Evolutionary conservation across 495 filamentous ascomycete species (phyloP).

Genomic region (Aspergillus bridgeri): DNA sequence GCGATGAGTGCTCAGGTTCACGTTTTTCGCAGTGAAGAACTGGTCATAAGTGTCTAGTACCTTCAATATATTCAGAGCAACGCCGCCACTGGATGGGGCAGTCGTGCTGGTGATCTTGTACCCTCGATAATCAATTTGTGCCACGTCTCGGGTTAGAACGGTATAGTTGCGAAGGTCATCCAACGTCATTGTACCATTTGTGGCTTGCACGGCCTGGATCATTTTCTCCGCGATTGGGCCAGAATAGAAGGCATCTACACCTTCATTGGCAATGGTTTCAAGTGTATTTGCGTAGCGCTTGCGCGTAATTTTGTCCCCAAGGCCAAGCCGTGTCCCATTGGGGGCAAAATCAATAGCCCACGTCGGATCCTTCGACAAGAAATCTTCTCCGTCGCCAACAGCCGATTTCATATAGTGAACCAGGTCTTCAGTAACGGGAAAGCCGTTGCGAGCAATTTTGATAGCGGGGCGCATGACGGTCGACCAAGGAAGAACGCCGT

Average conservation of each 20-base stretch:
- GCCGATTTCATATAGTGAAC: slow-evolving; percentile 62
- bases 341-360: slow-evolving; percentile 91
- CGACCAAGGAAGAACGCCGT: slow-evolving; percentile 69
- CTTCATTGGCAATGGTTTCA: slow-evolving; percentile 65
- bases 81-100: slow-evolving; percentile 70
- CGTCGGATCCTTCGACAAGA: slow-evolving; percentile 65
- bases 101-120: slow-evolving; percentile 64
- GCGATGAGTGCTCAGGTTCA: slow-evolving; percentile 70
- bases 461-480: slow-evolving; percentile 68
- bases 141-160: slow-evolving; percentile 55
- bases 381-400: slow-evolving; percentile 45
- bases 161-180: slow-evolving; percentile 70
- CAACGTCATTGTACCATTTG: slow-evolving; percentile 79
- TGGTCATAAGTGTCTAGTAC: slow-evolving; percentile 68
- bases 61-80: slow-evolving; percentile 71
- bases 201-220: slow-evolving; percentile 57
- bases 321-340: slow-evolving; percentile 61
- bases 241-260: slow-evolving; percentile 71
- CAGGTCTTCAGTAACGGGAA: slow-evolving; percentile 64
- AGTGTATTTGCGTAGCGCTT: slow-evolving; percentile 77
- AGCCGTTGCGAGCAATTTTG: slow-evolving; percentile 70
- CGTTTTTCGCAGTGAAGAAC: slow-evolving; percentile 48
- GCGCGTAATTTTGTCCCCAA: slow-evolving; percentile 75
- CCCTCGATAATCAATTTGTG: slow-evolving; percentile 67
- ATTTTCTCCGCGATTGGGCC: slow-evolving; percentile 72